Evolutionary conservation across 108 stramenopile species (phyloP), one percentile per base, ranked within the genome.

Genomic region (Cyclostephanos tholiformis): DNA sequence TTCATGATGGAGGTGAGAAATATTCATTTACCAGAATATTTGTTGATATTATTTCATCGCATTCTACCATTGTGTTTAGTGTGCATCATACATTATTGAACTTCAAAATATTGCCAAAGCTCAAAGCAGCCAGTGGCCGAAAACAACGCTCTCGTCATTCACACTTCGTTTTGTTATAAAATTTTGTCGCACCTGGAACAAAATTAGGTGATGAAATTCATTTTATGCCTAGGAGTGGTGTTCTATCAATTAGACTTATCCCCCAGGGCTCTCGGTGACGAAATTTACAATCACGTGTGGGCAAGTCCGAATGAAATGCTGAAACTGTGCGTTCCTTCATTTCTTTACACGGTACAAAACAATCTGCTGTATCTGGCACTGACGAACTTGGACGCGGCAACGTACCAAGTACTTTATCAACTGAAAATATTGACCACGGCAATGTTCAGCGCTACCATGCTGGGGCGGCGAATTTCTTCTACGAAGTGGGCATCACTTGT

Each of bases 351-450:
- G 0, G 69, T 99, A 8, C 99, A 99, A 80, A 99, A 99, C 91
- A 98, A 98, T 87, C 87, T 99, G 10, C 86, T 99, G 9, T 98
- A 98, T 71, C 64, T 95, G 55, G 98, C 99, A 3, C 82, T 99
- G 69, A 89, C 90, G 12, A 96, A 99, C 72, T 83, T 99, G 39
- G 98, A 99, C 70, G 97, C 97, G 0, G 95, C 98, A 0, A 97
- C 93, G 13, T 98, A 97, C 83, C 98, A 98, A 89, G 97, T 99
- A 6, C 92, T 91, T 66, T 98, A 98, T 81, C 98, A 99, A 67
- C 82, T 97, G 57, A 99, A 99, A 76, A 98, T 99, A 56, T 77
- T 99, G 20, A 98, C 98, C n/a, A 99, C 99, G 26, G 99, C 99
- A 0, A 57, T 98, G 10, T 99, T 99, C 76, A 93, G 93, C 50